Base-by-base conservation (phyloP, 2,329 filamentous ascomycete species). In the Trichoderma sp. region DNA sequence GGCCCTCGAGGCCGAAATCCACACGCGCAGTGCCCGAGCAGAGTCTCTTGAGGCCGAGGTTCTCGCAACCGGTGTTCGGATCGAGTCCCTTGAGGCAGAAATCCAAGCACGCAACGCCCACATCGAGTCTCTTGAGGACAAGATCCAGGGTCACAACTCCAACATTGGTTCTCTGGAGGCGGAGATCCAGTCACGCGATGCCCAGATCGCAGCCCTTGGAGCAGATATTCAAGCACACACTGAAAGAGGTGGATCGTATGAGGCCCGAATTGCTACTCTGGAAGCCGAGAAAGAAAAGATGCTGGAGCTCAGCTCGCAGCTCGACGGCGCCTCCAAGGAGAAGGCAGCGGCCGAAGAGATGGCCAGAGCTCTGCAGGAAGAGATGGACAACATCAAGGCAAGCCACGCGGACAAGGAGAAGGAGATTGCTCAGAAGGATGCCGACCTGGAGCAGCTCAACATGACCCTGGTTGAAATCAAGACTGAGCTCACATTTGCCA, bases 401-500 rank as follows among this genome's bases (percentile, higher is more conserved):
- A 57, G 61, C 26, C 48, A 71, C 9, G 66, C 68, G 10, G 69
- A 67, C 21, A 80, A 80, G 54, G 78, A 81, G 68, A 79, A 81
- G 67, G 76, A 80, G 43, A 73, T 77, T 68, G 80, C 80, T 70
- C 77, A 78, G 67, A 83, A 82, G 75, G 81, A 85, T 62, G 77
- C 79, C 54, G 81, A 85, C 67, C 71, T 84, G 43, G 82, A 85
- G 58, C 75, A 77, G 63, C 76, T 84, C 61, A 83, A 83, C 73
- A 77, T 80, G 71, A 80, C 81, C 71, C 73, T 86, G 63, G 81
- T 83, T 41, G 84, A 87, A 75, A 79, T 85, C 72, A 87, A 87
- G 79, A 87, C 84, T 61, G 85, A 88, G 71, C 78, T 86, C 66
- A 86, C 85, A 52, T 82, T 87, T 70, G 83, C 84, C 58, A 83